Evolutionary conservation across 192 early-diverging fungal species (phyloP).

Genomic region (Podila verticillata): DNA sequence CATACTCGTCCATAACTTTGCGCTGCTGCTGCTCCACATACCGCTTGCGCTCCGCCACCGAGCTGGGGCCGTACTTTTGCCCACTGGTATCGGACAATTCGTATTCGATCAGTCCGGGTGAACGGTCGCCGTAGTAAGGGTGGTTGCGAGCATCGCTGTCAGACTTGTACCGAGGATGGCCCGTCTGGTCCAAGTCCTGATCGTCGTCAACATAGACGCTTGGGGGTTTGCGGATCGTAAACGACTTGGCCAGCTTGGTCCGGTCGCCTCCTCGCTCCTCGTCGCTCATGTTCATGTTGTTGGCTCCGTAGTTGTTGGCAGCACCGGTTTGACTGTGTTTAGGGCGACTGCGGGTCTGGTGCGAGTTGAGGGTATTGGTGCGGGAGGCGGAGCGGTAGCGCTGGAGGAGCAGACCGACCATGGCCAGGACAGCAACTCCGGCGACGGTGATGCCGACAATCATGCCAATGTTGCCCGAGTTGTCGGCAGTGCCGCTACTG

Average conservation of each 20-base stretch:
- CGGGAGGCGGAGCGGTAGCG: constrained; percentile 19
- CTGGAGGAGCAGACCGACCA: constrained; percentile 32
- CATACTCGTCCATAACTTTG: constrained; percentile 52
- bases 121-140: constrained; percentile 43
- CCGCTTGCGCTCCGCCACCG: constrained; percentile 44
- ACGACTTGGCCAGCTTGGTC: constrained; percentile 44
- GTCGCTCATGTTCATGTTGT: background rate
- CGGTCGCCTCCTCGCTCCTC: constrained; percentile 27
- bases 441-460: constrained; percentile 38
- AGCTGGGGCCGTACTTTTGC: constrained; percentile 28
- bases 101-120: constrained; percentile 39
- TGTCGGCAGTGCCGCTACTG: background rate
- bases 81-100: constrained; percentile 46
- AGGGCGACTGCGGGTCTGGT: constrained; percentile 27
- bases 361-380: constrained; percentile 34
- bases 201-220: constrained; percentile 43
- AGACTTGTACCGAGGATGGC: constrained; percentile 43
- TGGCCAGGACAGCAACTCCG: constrained; percentile 27
- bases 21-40: constrained; percentile 50
- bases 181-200: constrained; percentile 42
- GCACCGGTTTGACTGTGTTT: constrained; percentile 11
- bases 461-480: constrained; percentile 16
- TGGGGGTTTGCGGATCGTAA: constrained; percentile 44
- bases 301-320: background rate
- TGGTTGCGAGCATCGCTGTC: constrained; percentile 37